Conservation (phyloP, 192 early-diverging fungal genomes). For the Backusella parvicylindrica region DNA sequence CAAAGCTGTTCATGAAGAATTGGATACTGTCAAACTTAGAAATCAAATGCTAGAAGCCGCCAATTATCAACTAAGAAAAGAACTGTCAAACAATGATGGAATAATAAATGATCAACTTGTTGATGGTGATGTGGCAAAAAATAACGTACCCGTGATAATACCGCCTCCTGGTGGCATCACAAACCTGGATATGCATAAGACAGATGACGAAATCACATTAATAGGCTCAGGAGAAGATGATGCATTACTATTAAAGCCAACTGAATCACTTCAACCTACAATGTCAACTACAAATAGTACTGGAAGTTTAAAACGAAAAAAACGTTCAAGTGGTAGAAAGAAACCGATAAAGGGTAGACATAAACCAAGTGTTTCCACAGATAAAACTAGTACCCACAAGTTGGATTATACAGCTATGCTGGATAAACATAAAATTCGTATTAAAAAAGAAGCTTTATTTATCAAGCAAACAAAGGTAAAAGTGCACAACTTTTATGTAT, state of each 20-base stretch:
- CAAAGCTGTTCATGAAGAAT: conserved; percentile 14
- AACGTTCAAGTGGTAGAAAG: neutral
- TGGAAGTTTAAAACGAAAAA: neutral
- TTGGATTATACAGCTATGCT: neutral
- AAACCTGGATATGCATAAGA: neutral
- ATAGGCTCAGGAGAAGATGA: neutral
- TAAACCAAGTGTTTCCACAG: neutral
- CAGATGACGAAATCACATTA: neutral
- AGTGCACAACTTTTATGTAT: neutral
- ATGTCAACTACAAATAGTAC: neutral
- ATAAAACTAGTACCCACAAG: neutral
- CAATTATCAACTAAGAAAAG: neutral
- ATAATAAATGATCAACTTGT: neutral
- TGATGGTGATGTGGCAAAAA: neutral
- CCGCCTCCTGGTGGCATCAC: neutral
- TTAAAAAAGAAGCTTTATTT: conserved; percentile 2
- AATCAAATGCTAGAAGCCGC: neutral
- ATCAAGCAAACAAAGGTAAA: conserved; percentile 6
- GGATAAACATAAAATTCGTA: conserved; percentile 3
- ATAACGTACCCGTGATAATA: neutral
- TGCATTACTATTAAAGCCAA: neutral
- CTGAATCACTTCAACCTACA: neutral
- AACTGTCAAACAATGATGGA: neutral
- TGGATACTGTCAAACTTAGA: conserved; percentile 4
- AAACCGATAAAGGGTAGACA: neutral